Evolutionary conservation across 2,329 filamentous ascomycete species (phyloP).

Genomic region (Beauveria caledonica): DNA sequence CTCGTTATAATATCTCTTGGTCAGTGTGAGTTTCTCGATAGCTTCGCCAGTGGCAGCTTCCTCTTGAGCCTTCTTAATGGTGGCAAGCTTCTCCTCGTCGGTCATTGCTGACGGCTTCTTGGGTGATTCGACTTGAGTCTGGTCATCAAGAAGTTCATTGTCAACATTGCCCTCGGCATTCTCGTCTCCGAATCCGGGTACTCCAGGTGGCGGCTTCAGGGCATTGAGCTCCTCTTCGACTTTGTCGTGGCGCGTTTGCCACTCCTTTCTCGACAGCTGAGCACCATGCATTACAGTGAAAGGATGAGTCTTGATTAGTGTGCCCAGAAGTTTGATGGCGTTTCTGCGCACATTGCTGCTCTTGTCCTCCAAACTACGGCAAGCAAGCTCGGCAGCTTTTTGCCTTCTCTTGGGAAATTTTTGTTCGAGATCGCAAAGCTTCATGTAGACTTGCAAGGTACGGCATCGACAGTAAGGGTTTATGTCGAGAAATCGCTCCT

Average conservation of each 20-base stretch:
- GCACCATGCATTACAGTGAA: constrained; percentile 89
- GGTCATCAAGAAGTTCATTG: constrained; percentile 74
- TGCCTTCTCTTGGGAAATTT: constrained; percentile 92
- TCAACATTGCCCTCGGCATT: constrained; percentile 64
- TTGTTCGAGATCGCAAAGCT: constrained; percentile 86
- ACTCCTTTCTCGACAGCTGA: constrained; percentile 75
- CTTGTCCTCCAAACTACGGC: constrained; percentile 89
- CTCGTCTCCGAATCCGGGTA: constrained; percentile 51
- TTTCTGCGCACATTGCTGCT: constrained; percentile 95
- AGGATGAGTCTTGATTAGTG: constrained; percentile 86
- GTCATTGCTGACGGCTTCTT: constrained; percentile 61
- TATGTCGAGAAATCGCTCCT: constrained; percentile 91
- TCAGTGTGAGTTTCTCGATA: constrained; percentile 79
- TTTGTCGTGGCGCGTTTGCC: constrained; percentile 71
- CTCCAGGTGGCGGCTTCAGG: constrained; percentile 71
- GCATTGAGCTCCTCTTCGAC: constrained; percentile 77
- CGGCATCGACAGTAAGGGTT: constrained; percentile 94
- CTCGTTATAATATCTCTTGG: constrained; percentile 85
- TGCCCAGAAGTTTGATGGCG: constrained; percentile 83
- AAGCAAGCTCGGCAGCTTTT: constrained; percentile 76
- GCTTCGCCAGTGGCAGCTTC: constrained; percentile 84
- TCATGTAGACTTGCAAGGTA: constrained; percentile 87
- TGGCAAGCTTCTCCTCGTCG: constrained; percentile 67
- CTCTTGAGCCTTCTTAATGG: constrained; percentile 71
- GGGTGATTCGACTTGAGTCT: constrained; percentile 68